phyloP scores from a whole-genome alignment of 306 rosid genomes.

The Acmispon strigosus region DNA sequence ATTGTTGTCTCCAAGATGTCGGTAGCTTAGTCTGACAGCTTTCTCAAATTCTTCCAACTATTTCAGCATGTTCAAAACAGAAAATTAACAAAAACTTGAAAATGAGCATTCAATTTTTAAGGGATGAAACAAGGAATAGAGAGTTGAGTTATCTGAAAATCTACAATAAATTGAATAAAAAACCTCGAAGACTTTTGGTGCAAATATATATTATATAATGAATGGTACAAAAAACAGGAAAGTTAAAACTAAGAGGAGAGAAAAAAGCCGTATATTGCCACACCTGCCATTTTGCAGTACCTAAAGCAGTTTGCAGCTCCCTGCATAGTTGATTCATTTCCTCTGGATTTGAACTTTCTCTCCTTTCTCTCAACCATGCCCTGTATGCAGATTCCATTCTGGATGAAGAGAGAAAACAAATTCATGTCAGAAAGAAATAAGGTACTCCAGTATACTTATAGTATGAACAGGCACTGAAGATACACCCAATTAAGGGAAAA shows the following conservation, averaged over 20 bases:
- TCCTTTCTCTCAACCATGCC: constrained; percentile 73
- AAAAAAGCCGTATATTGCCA: not conserved
- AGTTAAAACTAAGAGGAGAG: not conserved
- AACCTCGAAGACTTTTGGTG: not conserved
- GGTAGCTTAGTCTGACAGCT: constrained; percentile 78
- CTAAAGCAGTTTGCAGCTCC: constrained; percentile 92
- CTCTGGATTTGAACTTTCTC: constrained; percentile 35
- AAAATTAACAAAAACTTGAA: constrained; percentile 2
- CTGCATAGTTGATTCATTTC: constrained; percentile 63
- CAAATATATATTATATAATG: not conserved
- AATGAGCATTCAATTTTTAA: not conserved
- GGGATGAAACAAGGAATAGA: not conserved
- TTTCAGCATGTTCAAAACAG: constrained; percentile 18
- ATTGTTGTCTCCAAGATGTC: constrained; percentile 49
- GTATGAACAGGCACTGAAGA: not conserved
- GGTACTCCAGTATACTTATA: not conserved
- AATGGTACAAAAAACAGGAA: not conserved
- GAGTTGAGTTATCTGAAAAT: constrained; percentile 9
- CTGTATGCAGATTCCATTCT: constrained; percentile 92
- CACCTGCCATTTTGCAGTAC: constrained; percentile 99
- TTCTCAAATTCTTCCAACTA: constrained; percentile 92
- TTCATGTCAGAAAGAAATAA: constrained; percentile 9
- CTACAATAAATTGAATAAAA: not conserved
- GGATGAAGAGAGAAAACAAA: constrained; percentile 10
- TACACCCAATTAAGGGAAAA: no score